Conservation (phyloP, 2,329 filamentous ascomycete species). For the Talaromyces sp. region DNA sequence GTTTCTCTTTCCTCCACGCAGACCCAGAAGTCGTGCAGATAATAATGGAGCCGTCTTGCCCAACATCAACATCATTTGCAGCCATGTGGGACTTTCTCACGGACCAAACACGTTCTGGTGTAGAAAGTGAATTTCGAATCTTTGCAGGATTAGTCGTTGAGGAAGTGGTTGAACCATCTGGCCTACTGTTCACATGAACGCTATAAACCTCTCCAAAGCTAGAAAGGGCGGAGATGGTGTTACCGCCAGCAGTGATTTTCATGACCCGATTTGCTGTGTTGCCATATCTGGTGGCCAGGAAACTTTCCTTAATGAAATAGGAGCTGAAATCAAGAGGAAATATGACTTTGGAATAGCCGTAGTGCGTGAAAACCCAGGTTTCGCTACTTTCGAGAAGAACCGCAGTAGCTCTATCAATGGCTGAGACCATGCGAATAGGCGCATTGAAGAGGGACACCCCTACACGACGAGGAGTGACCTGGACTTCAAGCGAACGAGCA, state of each 20-base stretch:
- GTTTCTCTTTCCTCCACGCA: slow-evolving; percentile 84
- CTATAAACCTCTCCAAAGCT: slow-evolving; percentile 84
- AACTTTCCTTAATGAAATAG: slow-evolving; percentile 63
- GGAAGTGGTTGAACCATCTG: slow-evolving; percentile 58
- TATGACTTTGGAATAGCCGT: slow-evolving; percentile 85
- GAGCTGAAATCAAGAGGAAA: slow-evolving; percentile 74
- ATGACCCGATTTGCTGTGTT: slow-evolving; percentile 63
- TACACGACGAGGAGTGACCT: slow-evolving; percentile 77
- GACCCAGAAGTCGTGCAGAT: slow-evolving; percentile 88
- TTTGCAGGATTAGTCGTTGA: slow-evolving; percentile 93
- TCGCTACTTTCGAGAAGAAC: slow-evolving; percentile 81
- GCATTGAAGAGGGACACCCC: slow-evolving; percentile 76
- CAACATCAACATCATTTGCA: slow-evolving; percentile 79
- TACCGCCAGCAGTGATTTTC: slow-evolving; percentile 77
- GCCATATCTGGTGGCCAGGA: slow-evolving; percentile 63
- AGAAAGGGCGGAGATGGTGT: slow-evolving; percentile 86
- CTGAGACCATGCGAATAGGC: slow-evolving; percentile 72
- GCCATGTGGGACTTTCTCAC: slow-evolving; percentile 80
- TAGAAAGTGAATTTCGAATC: slow-evolving; percentile 75
- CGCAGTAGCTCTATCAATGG: slow-evolving; percentile 84
- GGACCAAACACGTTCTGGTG: slow-evolving; percentile 81
- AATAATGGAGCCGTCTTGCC: slow-evolving; percentile 91
- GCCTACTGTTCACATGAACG: slow-evolving; percentile 67
- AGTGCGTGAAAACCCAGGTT: slow-evolving; percentile 92
- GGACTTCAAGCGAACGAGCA: slow-evolving; percentile 82